A percentile compares a stretch with the other conserved stretches of the same genome.
Conservation (phyloP, 306 rosid species). For the Cicer chorassanicum region DNA sequence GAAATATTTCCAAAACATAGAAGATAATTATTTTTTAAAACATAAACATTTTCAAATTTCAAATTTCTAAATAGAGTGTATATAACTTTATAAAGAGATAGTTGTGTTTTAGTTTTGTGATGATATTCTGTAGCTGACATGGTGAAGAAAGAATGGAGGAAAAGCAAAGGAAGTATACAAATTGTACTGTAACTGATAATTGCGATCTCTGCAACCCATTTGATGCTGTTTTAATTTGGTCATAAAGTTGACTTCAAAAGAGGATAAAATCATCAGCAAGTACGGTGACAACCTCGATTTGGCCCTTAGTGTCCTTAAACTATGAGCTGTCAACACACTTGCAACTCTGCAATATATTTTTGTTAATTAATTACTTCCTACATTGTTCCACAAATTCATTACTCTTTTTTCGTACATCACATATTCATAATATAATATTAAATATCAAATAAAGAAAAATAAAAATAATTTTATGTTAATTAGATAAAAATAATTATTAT, state of each 20-base stretch:
- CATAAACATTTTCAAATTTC: too few relatives aligned
- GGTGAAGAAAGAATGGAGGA: background rate
- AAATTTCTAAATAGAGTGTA: too few relatives aligned
- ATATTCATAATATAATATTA: too few relatives aligned
- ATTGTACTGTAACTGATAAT: background rate
- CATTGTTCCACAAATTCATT: too few relatives aligned
- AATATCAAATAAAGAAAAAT: too few relatives aligned
- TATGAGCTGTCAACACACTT: constrained; percentile 20
- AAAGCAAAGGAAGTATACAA: background rate
- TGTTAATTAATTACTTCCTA: background rate
- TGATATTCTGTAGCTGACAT: background rate
- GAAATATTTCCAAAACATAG: too few relatives aligned
- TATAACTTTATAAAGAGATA: too few relatives aligned
- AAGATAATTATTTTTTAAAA: too few relatives aligned
- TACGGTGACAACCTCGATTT: constrained; percentile 36
- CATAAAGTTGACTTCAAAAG: constrained; percentile 40
- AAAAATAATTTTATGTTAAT: too few relatives aligned
- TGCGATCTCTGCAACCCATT: constrained; percentile 35
- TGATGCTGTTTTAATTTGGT: constrained; percentile 9
- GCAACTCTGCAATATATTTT: background rate
- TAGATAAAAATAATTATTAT: too few relatives aligned
- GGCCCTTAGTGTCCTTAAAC: constrained; percentile 26
- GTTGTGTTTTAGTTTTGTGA: too few relatives aligned
- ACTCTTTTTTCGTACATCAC: too few relatives aligned
- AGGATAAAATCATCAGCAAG: background rate